phyloP scores from a whole-genome alignment of 2,329 filamentous ascomycete genomes.

The Pseudogymnoascus sp. region DNA sequence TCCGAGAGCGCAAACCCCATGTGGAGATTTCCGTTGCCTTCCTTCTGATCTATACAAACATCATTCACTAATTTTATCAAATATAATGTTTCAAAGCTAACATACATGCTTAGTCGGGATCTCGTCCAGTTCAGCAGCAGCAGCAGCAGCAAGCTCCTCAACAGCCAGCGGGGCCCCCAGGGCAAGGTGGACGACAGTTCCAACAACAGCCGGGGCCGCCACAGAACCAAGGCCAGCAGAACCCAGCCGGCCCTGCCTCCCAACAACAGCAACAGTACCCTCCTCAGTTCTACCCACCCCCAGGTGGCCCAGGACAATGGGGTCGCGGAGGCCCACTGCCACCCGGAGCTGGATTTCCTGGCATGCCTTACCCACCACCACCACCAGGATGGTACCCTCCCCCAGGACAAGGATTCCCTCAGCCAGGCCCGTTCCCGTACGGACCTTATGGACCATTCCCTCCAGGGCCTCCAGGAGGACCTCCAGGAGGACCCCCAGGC shows the following conservation, averaged over 20 bases:
- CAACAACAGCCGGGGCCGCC: slow-evolving; percentile 17
- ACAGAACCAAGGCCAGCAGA: slow-evolving; percentile 16
- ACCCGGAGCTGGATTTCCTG: slow-evolving; percentile 57
- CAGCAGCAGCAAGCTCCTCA: slow-evolving; percentile 12
- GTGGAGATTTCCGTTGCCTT: slow-evolving; percentile 99
- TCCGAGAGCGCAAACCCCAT: slow-evolving; percentile 91
- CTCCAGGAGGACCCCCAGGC: slow-evolving; percentile 1
- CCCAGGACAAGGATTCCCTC: slow-evolving; percentile 28
- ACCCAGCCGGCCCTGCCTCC: slow-evolving; percentile 15
- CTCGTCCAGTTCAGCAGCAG: slow-evolving; percentile 2
- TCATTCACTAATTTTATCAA: not conserved
- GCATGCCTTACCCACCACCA: slow-evolving; percentile 64
- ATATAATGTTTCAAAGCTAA: not conserved
- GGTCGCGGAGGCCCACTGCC: slow-evolving; percentile 42
- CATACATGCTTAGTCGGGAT: slow-evolving; percentile 1
- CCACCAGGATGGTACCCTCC: slow-evolving; percentile 66
- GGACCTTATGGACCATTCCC: slow-evolving; percentile 52
- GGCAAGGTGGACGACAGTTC: slow-evolving; percentile 12
- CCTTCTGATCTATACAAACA: slow-evolving; percentile 67
- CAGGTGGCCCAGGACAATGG: slow-evolving; percentile 40
- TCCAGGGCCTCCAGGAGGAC: slow-evolving; percentile 38
- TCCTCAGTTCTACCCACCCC: slow-evolving; percentile 29
- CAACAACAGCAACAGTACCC: slow-evolving; percentile 34
- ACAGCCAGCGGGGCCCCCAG: slow-evolving; percentile 14
- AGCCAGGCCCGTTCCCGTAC: slow-evolving; percentile 44